Percentiles rank a stretch among this genome's conserved stretches.
phyloP scores from a whole-genome alignment of 202 grass and related monocot genomes.

The Digitaria exilis region DNA sequence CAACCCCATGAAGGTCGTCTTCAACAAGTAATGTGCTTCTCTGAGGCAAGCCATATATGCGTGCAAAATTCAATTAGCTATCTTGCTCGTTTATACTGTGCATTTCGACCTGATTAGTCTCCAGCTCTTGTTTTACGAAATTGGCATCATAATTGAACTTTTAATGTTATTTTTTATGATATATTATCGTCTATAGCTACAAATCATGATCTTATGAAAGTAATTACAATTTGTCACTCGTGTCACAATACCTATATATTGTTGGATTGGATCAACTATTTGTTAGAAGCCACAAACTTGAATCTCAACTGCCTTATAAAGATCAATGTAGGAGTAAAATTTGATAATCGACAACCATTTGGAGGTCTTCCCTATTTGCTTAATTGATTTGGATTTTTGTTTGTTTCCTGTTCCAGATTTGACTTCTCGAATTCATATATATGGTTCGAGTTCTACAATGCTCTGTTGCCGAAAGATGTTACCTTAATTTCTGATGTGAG shows the following conservation, averaged over 20 bases:
- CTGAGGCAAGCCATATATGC: neutral
- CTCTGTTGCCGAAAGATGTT: slow-evolving; percentile 75
- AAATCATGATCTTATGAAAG: neutral
- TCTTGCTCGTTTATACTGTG: neutral
- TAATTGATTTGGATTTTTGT: neutral
- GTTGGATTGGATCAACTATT: slow-evolving; percentile 2
- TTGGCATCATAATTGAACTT: neutral
- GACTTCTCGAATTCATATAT: slow-evolving; percentile 91
- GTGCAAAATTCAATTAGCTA: slow-evolving; percentile 13
- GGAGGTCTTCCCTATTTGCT: neutral
- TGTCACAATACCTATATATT: neutral
- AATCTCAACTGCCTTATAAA: neutral
- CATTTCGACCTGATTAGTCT: neutral
- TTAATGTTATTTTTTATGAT: neutral
- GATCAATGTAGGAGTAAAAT: neutral
- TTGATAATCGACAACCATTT: neutral
- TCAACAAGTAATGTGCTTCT: slow-evolving; percentile 75
- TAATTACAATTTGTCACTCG: neutral
- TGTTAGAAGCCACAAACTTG: neutral
- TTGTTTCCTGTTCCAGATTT: slow-evolving; percentile 60
- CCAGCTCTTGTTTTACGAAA: neutral
- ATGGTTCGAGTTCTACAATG: slow-evolving; percentile 93
- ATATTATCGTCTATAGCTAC: neutral
- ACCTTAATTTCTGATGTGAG: slow-evolving; percentile 85
- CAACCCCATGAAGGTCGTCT: slow-evolving; percentile 68